A percentile compares a stretch with the other conserved stretches of the same genome.
These are phyloP conservation scores for Lasiosphaeria ovina DNA, from an alignment of 495 filamentous ascomycete species.

Conservation along the genomic window DNA sequence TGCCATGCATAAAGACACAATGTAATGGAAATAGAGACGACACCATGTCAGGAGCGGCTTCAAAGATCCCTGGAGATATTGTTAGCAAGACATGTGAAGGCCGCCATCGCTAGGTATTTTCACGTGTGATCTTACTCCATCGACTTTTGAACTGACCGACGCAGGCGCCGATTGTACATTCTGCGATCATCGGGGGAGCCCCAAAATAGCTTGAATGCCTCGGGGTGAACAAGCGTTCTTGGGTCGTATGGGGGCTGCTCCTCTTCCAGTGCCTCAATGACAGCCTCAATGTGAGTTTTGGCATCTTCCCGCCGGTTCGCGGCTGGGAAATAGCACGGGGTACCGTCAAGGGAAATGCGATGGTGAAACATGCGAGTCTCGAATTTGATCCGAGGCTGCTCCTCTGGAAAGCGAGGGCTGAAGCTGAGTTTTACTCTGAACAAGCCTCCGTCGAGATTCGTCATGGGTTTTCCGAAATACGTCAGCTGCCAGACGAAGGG, in stretches of 20 bases:
- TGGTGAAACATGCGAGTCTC: slow-evolving; percentile 84
- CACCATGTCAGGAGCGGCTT: neutral
- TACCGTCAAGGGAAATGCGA: slow-evolving; percentile 73
- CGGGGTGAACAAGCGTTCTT: slow-evolving; percentile 79
- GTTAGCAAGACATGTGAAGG: neutral
- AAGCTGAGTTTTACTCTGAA: slow-evolving; percentile 78
- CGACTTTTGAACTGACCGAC: slow-evolving; percentile 57
- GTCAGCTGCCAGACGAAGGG: slow-evolving; percentile 67
- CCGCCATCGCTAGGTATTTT: neutral
- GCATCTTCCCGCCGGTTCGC: slow-evolving; percentile 67
- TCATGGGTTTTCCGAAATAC: slow-evolving; percentile 91
- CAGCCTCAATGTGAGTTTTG: slow-evolving; percentile 78
- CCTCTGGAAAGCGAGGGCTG: slow-evolving; percentile 87
- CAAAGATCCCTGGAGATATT: neutral
- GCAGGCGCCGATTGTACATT: slow-evolving; percentile 76
- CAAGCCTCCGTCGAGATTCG: slow-evolving; percentile 87
- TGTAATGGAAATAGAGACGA: neutral
- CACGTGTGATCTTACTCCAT: slow-evolving; percentile 42
- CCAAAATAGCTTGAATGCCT: slow-evolving; percentile 88
- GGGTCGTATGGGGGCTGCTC: slow-evolving; percentile 87
- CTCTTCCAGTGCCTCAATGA: slow-evolving; percentile 81
- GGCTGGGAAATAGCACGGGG: slow-evolving; percentile 76
- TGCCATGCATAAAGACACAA: neutral
- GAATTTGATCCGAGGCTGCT: slow-evolving; percentile 82
- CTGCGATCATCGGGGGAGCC: slow-evolving; percentile 74